Evolutionary conservation across 2,329 filamentous ascomycete species (phyloP), one percentile per base, ranked within the genome.

Genomic region (Sclerotinia minor): DNA sequence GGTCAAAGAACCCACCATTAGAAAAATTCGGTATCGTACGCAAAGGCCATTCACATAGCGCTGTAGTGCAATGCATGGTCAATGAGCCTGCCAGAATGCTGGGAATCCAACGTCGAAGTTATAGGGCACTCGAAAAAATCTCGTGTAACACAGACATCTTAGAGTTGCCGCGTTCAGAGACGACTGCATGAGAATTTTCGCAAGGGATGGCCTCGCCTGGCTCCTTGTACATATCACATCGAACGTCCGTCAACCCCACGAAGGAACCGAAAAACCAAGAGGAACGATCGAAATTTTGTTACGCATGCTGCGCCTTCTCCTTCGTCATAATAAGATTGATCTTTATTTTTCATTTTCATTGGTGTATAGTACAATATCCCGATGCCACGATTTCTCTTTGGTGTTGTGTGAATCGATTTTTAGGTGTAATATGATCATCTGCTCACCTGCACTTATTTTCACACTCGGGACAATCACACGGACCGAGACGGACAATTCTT

Each of bases 341-440:
- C 21, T 54, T 44, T 35, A 32, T 45, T 29, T 29, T 1, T 35
- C 29, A 54, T 54, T 54, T 41, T 50, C 38, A 59, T 50, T 47
- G 38, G 8, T 7, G 35, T 21, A 21, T 35, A 26, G 8, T 49
- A 47, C 26, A 35, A 49, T 35, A 53, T 52, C 38, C 54, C 26
- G 45, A 60, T 59, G 64, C 64, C 65, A 67, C 65, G 49, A 67
- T 54, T 17, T 17, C 49, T 53, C 38, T 17, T 24, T 57, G 47
- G 35, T 67, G 49, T 61, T 65, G 38, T 65, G 38, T 41, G 26
- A 53, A 38, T 7, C 29, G 9, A 50, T 47, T 21, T 35, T 53
- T 38, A 26, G 49, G 65, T 63, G 55, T 47, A 63, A 54, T 63
- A 65, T 70, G 71, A 68, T 72, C 71, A 72, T 70, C 68, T 72